These are phyloP conservation scores for Mollisiaceae sp. DNA, from an alignment of 2,329 filamentous ascomycete genomes.

Conservation along the genomic window DNA sequence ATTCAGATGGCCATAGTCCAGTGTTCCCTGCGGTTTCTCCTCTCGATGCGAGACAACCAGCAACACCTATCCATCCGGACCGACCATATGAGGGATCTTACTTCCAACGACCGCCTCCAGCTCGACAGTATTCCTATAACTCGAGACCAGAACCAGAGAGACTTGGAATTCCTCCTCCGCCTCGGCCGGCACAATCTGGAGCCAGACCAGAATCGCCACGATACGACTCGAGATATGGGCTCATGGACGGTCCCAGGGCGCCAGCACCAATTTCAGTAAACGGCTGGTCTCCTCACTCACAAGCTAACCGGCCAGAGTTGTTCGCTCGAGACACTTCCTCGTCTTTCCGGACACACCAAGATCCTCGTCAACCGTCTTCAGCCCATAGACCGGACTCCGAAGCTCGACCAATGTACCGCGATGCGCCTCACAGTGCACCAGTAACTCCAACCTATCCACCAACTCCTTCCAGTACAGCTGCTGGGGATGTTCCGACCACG, in stretches of 20 bases:
- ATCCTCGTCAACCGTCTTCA: constrained; percentile 27
- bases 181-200: constrained; percentile 25
- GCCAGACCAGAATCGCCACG: constrained; percentile 39
- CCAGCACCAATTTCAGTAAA: constrained; percentile 30
- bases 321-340: constrained; percentile 41
- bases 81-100: constrained; percentile 37
- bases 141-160: constrained; percentile 38
- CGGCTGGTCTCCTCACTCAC: constrained; percentile 40
- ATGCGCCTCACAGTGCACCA: constrained; percentile 29
- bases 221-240: constrained; percentile 34
- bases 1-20: constrained; percentile 41
- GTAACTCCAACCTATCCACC: constrained; percentile 34
- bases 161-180: constrained; percentile 36
- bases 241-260: constrained; percentile 25
- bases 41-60: constrained; percentile 35
- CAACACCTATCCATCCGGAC: constrained; percentile 37
- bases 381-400: constrained; percentile 35
- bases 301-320: constrained; percentile 34
- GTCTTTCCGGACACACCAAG: constrained; percentile 36
- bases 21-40: constrained; percentile 38
- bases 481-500: constrained; percentile 41
- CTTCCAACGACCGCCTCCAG: constrained; percentile 33
- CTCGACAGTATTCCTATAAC: constrained; percentile 31
- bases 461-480: constrained; percentile 34
- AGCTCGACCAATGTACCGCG: constrained; percentile 33